Evolutionary conservation across 2,329 filamentous ascomycete species (phyloP).

Genomic region (Venturiaceae sp.): DNA sequence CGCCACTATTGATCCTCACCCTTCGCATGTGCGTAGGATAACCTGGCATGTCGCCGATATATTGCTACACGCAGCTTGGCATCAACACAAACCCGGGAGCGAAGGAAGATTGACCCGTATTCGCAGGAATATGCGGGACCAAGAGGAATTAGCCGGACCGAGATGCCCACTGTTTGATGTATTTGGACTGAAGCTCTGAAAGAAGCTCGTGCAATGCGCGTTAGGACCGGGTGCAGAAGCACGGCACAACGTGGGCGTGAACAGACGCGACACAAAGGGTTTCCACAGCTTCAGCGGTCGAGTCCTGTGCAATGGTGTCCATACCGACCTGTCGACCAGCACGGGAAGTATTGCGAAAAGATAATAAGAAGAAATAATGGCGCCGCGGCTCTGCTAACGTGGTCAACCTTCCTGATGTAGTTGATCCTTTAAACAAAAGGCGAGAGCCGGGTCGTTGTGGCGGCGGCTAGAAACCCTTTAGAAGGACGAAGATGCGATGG

Average conservation of each 20-base stretch:
- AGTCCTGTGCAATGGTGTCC: neutral
- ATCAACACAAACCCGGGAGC: neutral
- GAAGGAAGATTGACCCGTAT: neutral
- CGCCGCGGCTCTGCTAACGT: too few species aligned
- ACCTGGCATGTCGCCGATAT: neutral
- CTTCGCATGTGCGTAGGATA: neutral
- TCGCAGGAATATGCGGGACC: neutral
- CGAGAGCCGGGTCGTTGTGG: neutral
- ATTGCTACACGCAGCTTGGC: neutral
- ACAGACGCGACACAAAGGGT: neutral
- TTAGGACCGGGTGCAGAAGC: neutral
- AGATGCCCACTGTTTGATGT: neutral
- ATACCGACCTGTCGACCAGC: neutral
- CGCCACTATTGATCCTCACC: neutral
- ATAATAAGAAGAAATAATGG: neutral
- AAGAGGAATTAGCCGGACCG: neutral
- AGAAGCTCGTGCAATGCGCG: neutral
- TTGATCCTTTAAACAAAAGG: neutral
- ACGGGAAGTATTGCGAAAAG: neutral
- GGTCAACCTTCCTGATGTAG: neutral
- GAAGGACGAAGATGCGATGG: neutral
- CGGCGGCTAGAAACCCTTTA: neutral
- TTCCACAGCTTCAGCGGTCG: neutral
- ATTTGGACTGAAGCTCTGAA: neutral
- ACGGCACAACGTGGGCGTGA: neutral